These are phyloP conservation scores for Phytophthora litchii DNA, from an alignment of 352 stramenopile species.

Conservation along the genomic window DNA sequence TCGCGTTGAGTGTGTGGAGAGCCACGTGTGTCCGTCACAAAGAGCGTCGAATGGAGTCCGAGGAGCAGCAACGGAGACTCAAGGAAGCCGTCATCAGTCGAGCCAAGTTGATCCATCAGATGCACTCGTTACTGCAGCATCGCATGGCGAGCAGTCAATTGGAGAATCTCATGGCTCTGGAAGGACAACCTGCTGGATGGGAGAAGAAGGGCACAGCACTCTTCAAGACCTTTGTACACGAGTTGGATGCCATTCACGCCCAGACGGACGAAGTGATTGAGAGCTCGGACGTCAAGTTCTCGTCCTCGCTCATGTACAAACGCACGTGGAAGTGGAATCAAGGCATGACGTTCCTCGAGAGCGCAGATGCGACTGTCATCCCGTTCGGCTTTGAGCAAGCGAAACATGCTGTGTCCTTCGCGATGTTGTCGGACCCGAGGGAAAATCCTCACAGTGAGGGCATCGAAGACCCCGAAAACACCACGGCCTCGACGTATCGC, in stretches of 20 bases:
- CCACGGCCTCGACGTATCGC: conserved; percentile 21
- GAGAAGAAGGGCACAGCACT: conserved; percentile 30
- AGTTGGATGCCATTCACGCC: conserved; percentile 34
- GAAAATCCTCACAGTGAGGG: conserved; percentile 24
- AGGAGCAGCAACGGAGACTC: conserved; percentile 30
- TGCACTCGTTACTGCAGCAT: conserved; percentile 31
- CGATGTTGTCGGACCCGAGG: conserved; percentile 26
- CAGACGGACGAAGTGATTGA: conserved; percentile 34
- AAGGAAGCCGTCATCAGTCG: conserved; percentile 28
- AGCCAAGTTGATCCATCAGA: conserved; percentile 31
- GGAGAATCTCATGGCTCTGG: conserved; percentile 18
- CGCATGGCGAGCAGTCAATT: conserved; percentile 16
- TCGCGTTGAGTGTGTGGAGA: conserved; percentile 25
- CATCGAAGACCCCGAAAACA: conserved; percentile 26
- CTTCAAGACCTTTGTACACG: conserved; percentile 35
- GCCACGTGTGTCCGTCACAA: conserved; percentile 31
- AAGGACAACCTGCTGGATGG: conserved; percentile 4
- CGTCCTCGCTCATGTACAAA: conserved; percentile 27
- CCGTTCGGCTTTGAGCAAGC: conserved; percentile 28
- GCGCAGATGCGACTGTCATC: conserved; percentile 25
- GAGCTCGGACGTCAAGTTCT: conserved; percentile 23
- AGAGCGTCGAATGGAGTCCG: conserved; percentile 27
- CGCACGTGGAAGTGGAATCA: conserved; percentile 23
- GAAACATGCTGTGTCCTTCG: conserved; percentile 18
- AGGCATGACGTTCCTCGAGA: conserved; percentile 28